Evolutionary conservation across 140 eudicot genomes (phyloP).

Genomic region (Oenanthe javanica): DNA sequence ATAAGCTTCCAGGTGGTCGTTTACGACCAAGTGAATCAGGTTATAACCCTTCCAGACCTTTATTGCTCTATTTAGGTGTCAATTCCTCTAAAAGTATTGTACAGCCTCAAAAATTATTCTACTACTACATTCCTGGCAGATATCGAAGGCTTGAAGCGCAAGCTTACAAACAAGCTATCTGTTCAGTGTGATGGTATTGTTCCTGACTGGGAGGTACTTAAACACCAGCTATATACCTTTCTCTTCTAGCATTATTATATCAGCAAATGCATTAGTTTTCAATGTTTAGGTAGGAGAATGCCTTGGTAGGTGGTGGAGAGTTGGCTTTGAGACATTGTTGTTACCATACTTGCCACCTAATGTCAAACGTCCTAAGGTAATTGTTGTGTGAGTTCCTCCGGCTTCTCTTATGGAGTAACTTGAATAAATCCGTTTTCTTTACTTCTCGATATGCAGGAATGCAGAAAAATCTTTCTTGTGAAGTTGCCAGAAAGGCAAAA

Average conservation of each 20-base stretch:
- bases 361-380: conserved; percentile 54
- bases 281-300: conserved; percentile 64
- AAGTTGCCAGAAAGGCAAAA: conserved; percentile 53
- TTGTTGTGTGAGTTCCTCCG: neutral
- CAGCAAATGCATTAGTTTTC: conserved; percentile 7
- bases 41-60: conserved; percentile 12
- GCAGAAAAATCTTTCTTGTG: conserved; percentile 69
- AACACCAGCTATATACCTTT: neutral
- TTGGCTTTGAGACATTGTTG: conserved; percentile 47
- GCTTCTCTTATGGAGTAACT: neutral
- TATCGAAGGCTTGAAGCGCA: conserved; percentile 53
- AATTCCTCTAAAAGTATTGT: neutral
- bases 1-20: conserved; percentile 88
- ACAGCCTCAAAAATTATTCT: neutral
- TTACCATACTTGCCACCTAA: conserved; percentile 61
- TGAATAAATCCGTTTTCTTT: neutral
- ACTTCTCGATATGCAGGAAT: conserved; percentile 38
- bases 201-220: conserved; percentile 64
- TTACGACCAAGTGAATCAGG: conserved; percentile 78
- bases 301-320: conserved; percentile 80
- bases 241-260: neutral
- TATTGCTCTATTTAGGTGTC: neutral
- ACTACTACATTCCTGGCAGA: conserved; percentile 25
- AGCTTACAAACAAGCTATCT: conserved; percentile 59
- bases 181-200: conserved; percentile 33